Evolutionary conservation across 495 filamentous ascomycete genomes (phyloP).

Genomic region (Trichocladium uniseriatum): DNA sequence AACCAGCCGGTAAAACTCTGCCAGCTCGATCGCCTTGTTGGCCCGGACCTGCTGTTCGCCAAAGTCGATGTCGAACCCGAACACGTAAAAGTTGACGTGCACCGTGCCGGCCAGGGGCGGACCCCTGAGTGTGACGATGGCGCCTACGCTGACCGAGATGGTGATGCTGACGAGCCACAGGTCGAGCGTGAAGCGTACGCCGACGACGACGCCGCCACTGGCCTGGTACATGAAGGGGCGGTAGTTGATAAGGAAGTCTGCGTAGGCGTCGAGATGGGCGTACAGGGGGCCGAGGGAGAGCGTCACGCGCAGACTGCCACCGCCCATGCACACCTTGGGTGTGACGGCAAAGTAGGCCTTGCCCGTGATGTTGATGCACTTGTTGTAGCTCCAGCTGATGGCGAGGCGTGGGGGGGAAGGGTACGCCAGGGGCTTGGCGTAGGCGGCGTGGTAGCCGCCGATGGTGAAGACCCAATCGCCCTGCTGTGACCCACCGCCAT

Average conservation of each 20-base stretch:
- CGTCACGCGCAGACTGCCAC: constrained; percentile 27
- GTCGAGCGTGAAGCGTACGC: constrained; percentile 31
- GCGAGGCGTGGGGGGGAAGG: constrained; percentile 36
- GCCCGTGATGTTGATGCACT: constrained; percentile 30
- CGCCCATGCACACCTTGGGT: constrained; percentile 42
- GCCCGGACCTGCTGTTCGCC: constrained; percentile 10
- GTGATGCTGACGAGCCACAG: constrained; percentile 27
- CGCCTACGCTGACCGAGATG: constrained; percentile 30
- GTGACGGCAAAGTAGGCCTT: constrained; percentile 47
- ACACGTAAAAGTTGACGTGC: constrained; percentile 37
- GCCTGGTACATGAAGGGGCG: constrained; percentile 39
- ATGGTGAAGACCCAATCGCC: constrained; percentile 47
- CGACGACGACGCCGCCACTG: constrained; percentile 31
- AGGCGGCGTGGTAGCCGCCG: constrained; percentile 43
- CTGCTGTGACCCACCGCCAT: neutral
- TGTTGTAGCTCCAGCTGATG: constrained; percentile 32
- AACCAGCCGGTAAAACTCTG: neutral
- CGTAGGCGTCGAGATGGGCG: constrained; percentile 37
- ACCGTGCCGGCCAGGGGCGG: constrained; percentile 31
- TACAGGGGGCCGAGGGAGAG: constrained; percentile 25
- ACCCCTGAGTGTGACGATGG: constrained; percentile 31
- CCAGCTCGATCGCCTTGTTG: neutral
- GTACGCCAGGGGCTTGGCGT: constrained; percentile 29
- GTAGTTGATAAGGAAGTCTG: constrained; percentile 44
- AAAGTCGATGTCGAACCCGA: constrained; percentile 39